Evolutionary conservation across 1,284 basidiomycete genomes (phyloP), one percentile per base, ranked within the genome.

Genomic region (Rhodotorula sp.): DNA sequence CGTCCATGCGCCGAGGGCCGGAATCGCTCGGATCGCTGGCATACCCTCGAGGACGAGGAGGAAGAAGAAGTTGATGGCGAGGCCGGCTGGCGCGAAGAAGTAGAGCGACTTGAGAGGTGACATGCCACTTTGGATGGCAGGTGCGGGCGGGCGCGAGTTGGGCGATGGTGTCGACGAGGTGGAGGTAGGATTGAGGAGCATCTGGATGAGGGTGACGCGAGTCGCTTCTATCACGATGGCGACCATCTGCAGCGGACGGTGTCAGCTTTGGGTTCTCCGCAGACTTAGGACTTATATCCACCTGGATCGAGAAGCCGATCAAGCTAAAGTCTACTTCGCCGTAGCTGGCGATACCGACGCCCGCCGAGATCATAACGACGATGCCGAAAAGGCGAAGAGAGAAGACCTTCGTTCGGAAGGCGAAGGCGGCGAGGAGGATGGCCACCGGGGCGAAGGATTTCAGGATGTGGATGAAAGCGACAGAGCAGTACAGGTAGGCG

Each of bases 181-280:
- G 36, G 52, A 48, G 32, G 54, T 3, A 22, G 60, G 30, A 22
- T 48, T 55, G 46, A 77, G 70, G 24, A 77, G 63, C 30, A 76
- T 61, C 59, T 77, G 76, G 47, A 77, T 77, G 32, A 77, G 67
- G 22, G 74, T 74, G 11, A 77, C 72, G 30, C 74, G 63, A 9
- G 70, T 74, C 13, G 74, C 73, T 54, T 77, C 76, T 39, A 77
- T 53, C 15, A 62, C 69, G 57, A 76, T 77, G 34, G 76, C 76
- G 2, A 63, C 44, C 68, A 73, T 67, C 63, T 72, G 39, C 39
- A 17, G 13, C 11, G 13, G 39, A 44, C 5, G 39, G 39, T 20
- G 22, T 46, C 15, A 44, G 36, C n/a, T n/a, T n/a, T n/a, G 8
- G 34, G 32, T 11, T 8, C 7, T 44, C 11, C 13, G 11, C 7